Conservation (phyloP, 1,139 yeast genomes). For the Candida sojae region DNA sequence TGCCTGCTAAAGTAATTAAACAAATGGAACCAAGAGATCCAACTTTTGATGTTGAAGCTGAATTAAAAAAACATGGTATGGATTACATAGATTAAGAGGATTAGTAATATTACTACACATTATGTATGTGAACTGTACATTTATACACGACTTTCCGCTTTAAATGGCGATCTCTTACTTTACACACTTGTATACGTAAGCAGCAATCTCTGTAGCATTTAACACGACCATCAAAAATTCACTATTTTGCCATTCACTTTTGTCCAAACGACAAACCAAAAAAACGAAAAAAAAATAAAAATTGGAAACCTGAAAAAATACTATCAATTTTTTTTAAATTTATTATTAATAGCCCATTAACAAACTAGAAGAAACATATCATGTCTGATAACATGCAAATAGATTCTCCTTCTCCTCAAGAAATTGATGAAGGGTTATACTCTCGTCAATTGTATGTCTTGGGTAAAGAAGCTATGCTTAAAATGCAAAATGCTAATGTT, state of each 20-base stretch:
- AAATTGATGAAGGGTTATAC: slow-evolving; percentile 89
- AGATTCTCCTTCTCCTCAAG: slow-evolving; percentile 50
- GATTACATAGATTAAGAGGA: background rate
- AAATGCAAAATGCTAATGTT: slow-evolving; percentile 92
- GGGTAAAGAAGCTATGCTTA: slow-evolving; percentile 96
- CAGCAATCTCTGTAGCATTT: too few relatives aligned
- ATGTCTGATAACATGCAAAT: slow-evolving; percentile 49
- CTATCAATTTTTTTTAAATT: background rate
- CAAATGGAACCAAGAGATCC: slow-evolving; percentile 20
- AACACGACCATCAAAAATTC: too few relatives aligned
- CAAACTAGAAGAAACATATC: too few relatives aligned
- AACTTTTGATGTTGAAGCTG: slow-evolving; percentile 12
- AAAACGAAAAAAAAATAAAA: background rate
- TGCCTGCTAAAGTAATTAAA: slow-evolving; percentile 56
- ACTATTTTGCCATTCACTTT: too few relatives aligned
- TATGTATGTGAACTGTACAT: too few relatives aligned
- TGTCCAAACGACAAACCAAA: background rate
- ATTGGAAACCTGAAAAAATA: background rate
- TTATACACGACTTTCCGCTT: too few relatives aligned
- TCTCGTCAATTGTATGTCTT: slow-evolving; percentile 93
- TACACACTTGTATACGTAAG: too few relatives aligned
- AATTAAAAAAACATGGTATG: slow-evolving; percentile 14
- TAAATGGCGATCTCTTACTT: too few relatives aligned
- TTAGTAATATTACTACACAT: background rate
- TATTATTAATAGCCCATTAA: too few relatives aligned